Percentiles rank a stretch among this genome's conserved stretches.
Evolutionary conservation across 345 rosid genomes (phyloP).

Genomic region (Microcos paniculata): DNA sequence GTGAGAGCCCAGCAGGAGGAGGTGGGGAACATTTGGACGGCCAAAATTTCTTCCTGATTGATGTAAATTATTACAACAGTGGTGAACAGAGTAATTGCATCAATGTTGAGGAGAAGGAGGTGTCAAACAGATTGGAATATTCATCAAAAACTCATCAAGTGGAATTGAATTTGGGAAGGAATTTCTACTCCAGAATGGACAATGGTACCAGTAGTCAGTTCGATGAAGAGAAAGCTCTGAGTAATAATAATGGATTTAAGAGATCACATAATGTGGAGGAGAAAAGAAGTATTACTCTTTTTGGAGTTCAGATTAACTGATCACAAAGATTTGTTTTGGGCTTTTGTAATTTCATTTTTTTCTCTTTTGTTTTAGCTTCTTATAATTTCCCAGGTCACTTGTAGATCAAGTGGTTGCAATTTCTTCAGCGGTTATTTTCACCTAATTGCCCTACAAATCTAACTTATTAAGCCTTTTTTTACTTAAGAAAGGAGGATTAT

Average conservation of each 20-base stretch:
- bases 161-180: conserved; percentile 24
- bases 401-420: neutral
- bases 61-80: conserved; percentile 24
- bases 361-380: too few species aligned
- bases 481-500: too few species aligned
- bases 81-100: neutral
- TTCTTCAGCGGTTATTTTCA: neutral
- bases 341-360: neutral
- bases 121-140: conserved; percentile 2
- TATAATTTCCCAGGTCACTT: neutral
- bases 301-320: conserved; percentile 50
- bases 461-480: too few species aligned
- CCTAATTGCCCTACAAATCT: too few species aligned
- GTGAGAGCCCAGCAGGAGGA: conserved; percentile 3
- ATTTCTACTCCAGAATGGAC: conserved; percentile 10
- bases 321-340: neutral
- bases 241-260: neutral
- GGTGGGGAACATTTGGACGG: conserved; percentile 8
- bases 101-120: neutral
- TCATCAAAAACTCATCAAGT: neutral
- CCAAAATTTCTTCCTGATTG: conserved; percentile 41
- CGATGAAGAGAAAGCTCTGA: neutral
- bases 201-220: neutral
- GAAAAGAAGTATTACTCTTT: conserved; percentile 48
- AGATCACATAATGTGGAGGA: neutral